Evolutionary conservation across 371 early-diverging fungal species (phyloP).

Genomic region (Paraphysoderma sedebokerense): DNA sequence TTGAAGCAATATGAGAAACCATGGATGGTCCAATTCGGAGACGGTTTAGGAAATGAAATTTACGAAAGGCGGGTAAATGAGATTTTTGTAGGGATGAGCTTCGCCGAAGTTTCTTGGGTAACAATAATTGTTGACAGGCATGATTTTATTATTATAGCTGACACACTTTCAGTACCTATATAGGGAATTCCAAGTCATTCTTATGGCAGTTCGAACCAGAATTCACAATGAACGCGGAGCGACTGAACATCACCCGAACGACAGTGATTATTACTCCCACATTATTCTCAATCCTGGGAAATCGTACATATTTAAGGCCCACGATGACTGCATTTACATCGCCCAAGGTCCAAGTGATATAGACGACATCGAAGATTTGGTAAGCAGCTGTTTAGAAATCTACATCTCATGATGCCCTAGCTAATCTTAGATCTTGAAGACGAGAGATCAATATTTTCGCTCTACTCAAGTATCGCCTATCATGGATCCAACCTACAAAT

Average conservation of each 20-base stretch:
- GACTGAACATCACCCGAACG: no score
- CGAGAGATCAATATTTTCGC: neutral
- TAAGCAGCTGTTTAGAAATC: slow-evolving; percentile 7
- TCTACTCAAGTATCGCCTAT: neutral
- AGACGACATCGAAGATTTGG: slow-evolving; percentile 20
- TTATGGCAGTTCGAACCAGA: slow-evolving; percentile 36
- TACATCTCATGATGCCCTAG: neutral
- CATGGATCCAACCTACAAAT: no score
- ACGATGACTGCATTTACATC: slow-evolving; percentile 39
- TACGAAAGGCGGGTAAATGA: slow-evolving; percentile 30
- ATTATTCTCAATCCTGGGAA: slow-evolving; percentile 47
- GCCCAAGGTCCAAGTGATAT: slow-evolving; percentile 40
- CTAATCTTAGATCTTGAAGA: neutral
- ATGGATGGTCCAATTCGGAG: slow-evolving; percentile 62
- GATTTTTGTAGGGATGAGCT: slow-evolving; percentile 33
- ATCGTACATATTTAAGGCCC: slow-evolving; percentile 24
- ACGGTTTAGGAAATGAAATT: slow-evolving; percentile 52
- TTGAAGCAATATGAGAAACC: slow-evolving; percentile 37
- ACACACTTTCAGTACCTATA: slow-evolving; percentile 21
- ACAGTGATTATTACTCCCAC: slow-evolving; percentile 16
- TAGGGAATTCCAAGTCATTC: slow-evolving; percentile 48
- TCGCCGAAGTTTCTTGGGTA: slow-evolving; percentile 39
- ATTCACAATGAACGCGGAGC: slow-evolving; percentile 2
- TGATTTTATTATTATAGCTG: neutral
- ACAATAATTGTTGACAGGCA: neutral